A percentile compares a stretch with the other conserved stretches of the same genome.
These are phyloP conservation scores for Cyclanthera cordifolia DNA, from an alignment of 306 rosid genomes.

Conservation along the genomic window DNA sequence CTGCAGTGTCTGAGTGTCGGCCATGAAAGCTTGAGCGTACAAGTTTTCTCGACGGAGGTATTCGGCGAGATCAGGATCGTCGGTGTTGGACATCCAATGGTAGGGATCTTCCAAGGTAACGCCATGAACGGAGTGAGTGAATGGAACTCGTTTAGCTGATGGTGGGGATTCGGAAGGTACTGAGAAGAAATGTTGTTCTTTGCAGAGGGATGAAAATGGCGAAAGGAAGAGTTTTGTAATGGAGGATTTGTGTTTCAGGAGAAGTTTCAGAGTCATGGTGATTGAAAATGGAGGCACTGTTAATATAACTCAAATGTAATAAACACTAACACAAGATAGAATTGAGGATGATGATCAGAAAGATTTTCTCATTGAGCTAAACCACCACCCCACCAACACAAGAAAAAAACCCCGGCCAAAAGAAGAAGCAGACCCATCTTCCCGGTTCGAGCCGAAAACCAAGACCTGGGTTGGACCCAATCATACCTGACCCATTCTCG, in stretches of 20 bases:
- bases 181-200: slow-evolving; percentile 13
- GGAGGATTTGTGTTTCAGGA: slow-evolving; percentile 19
- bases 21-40: slow-evolving; percentile 75
- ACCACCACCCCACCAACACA: too few species aligned
- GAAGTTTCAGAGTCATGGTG: slow-evolving; percentile 37
- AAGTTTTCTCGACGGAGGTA: slow-evolving; percentile 54
- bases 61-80: slow-evolving; percentile 44
- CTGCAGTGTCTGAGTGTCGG: slow-evolving; percentile 43
- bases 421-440: too few species aligned
- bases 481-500: too few species aligned
- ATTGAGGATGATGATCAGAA: too few species aligned
- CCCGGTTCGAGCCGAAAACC: too few species aligned
- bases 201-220: slow-evolving; percentile 37
- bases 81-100: slow-evolving; percentile 73
- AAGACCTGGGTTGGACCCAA: too few species aligned
- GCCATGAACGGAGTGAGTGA: slow-evolving; percentile 48
- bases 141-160: slow-evolving; percentile 46
- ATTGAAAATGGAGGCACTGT: not conserved
- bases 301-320: too few species aligned
- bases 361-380: too few species aligned
- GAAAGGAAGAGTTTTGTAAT: slow-evolving; percentile 15
- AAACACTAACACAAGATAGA: too few species aligned
- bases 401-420: too few species aligned
- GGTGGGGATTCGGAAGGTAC: slow-evolving; percentile 39
- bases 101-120: slow-evolving; percentile 61